Percentiles rank a stretch among this genome's conserved stretches.
These are phyloP conservation scores for Aphanomyces astaci DNA, from an alignment of 352 stramenopile genomes.

Conservation along the genomic window DNA sequence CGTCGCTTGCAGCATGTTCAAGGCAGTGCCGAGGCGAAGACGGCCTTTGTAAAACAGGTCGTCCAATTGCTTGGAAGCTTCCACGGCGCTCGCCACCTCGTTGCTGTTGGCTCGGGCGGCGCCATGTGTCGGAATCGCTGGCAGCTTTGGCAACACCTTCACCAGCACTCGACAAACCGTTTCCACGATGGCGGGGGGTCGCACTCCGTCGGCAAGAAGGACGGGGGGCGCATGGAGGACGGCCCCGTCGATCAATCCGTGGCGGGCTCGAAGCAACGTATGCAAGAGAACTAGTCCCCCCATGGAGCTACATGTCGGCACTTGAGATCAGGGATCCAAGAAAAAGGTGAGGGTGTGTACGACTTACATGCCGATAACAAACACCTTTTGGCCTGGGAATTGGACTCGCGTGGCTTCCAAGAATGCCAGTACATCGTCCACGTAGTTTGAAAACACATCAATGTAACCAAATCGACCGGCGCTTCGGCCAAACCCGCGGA, in stretches of 20 bases:
- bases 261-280: constrained; percentile 39
- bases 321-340: too few species aligned
- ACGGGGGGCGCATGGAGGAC: constrained; percentile 63
- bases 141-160: constrained; percentile 53
- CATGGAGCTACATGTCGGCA: constrained; percentile 36
- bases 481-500: constrained; percentile 66
- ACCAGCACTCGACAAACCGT: constrained; percentile 40
- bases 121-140: constrained; percentile 24
- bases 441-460: constrained; percentile 42
- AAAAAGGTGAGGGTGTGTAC: too few species aligned
- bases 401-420: constrained; percentile 50
- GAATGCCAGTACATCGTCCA: constrained; percentile 61
- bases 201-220: constrained; percentile 52
- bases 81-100: constrained; percentile 42
- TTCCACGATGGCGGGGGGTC: constrained; percentile 41
- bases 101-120: constrained; percentile 32
- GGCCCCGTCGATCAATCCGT: constrained; percentile 54
- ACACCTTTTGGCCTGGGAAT: constrained; percentile 63
- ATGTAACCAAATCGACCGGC: constrained; percentile 71
- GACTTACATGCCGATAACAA: constrained; percentile 55
- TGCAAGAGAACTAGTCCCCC: constrained; percentile 57
- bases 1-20: constrained; percentile 62
- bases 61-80: constrained; percentile 48
- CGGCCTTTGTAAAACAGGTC: constrained; percentile 66
- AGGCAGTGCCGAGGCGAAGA: constrained; percentile 59